Conservation (phyloP, 2,329 filamentous ascomycete genomes). For the Tolypocladium tropicale region DNA sequence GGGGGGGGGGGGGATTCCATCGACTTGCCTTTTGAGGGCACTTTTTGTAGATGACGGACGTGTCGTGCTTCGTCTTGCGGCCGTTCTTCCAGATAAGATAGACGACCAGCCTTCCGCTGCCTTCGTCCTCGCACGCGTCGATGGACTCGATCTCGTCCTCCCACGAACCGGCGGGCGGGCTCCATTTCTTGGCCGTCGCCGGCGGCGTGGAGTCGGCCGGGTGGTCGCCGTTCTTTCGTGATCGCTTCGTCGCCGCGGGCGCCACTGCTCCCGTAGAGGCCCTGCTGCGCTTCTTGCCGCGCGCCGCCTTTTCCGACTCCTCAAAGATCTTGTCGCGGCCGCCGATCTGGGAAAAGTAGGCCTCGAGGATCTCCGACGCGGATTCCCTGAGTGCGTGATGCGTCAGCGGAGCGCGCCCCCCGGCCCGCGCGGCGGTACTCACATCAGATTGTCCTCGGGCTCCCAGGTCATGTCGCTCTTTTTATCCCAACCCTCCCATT, state of each 20-base stretch:
- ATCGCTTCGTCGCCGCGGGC: constrained; percentile 31
- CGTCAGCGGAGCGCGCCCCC: neutral
- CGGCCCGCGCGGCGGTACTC: constrained; percentile 1
- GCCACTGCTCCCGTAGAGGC: constrained; percentile 28
- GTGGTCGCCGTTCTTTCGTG: constrained; percentile 37
- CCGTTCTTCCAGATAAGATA: constrained; percentile 67
- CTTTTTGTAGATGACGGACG: constrained; percentile 58
- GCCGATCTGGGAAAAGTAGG: constrained; percentile 54
- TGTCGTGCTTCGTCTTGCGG: constrained; percentile 63
- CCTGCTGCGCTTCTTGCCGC: constrained; percentile 49
- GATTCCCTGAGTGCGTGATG: constrained; percentile 33
- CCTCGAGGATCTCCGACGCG: constrained; percentile 48
- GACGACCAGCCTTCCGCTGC: constrained; percentile 48
- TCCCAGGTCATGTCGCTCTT: constrained; percentile 70
- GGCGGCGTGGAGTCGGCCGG: constrained; percentile 39
- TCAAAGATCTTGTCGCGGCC: constrained; percentile 48
- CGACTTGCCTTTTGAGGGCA: constrained; percentile 64
- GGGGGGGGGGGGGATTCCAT: too few species aligned
- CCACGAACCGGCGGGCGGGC: constrained; percentile 64
- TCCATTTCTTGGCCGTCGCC: constrained; percentile 40
- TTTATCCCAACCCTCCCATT: constrained; percentile 71
- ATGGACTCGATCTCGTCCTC: constrained; percentile 62
- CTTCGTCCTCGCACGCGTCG: constrained; percentile 61
- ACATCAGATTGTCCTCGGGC: constrained; percentile 52
- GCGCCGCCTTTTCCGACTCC: constrained; percentile 37